Conservation (phyloP, 2,329 filamentous ascomycete species). For the Monosporascus ibericus region DNA sequence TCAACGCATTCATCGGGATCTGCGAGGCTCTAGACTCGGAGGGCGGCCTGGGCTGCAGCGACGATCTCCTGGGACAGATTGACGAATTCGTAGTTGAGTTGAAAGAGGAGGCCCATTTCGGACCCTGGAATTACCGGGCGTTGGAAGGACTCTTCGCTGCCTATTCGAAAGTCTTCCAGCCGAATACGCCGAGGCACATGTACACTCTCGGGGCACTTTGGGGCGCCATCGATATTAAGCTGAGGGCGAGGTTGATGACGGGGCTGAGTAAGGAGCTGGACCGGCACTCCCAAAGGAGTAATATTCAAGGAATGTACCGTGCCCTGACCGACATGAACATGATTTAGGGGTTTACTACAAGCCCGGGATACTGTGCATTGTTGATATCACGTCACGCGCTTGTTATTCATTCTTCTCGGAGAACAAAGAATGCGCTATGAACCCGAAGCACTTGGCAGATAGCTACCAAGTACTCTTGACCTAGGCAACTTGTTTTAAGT, state of each 20-base stretch:
- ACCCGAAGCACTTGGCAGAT: too few relatives aligned
- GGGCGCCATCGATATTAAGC: background rate
- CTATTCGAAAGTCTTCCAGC: conserved; percentile 11
- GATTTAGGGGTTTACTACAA: background rate
- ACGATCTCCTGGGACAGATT: conserved; percentile 10
- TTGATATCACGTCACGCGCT: too few relatives aligned
- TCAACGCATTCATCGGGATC: conserved; percentile 5
- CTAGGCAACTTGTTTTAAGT: too few relatives aligned
- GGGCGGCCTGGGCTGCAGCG: conserved; percentile 10
- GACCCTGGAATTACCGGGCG: conserved; percentile 1
- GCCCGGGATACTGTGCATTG: too few relatives aligned
- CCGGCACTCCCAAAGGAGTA: background rate
- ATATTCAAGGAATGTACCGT: conserved; percentile 6
- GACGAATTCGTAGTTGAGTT: conserved; percentile 10
- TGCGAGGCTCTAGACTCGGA: conserved; percentile 10
- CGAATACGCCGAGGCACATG: conserved; percentile 5
- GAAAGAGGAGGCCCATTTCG: conserved; percentile 5
- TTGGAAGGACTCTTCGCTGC: conserved; percentile 5
- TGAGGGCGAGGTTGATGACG: background rate
- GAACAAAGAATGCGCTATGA: too few relatives aligned
- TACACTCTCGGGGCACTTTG: conserved; percentile 6
- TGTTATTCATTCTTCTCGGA: too few relatives aligned
- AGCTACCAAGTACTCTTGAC: too few relatives aligned
- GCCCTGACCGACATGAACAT: conserved; percentile 7
- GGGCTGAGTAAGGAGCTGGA: background rate